Base-by-base conservation (phyloP, 140 eudicot species). In the Cichorium intybus region DNA sequence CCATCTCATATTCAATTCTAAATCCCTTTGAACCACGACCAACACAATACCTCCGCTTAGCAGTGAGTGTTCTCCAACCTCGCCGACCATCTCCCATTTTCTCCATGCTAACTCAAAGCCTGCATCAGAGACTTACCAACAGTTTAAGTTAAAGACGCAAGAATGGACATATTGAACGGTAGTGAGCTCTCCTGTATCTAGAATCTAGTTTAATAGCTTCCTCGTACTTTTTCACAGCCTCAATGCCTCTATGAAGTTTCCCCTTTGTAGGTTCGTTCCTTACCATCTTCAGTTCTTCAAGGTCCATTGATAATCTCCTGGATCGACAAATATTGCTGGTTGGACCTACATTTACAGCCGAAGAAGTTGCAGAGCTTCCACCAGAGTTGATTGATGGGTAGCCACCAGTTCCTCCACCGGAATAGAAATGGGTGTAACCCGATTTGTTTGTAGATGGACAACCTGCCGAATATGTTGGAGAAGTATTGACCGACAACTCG, bases 291-390 rank as follows among this genome's bases (percentile, higher is more conserved):
- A 84, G 28, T 52, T 84, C 90, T 53, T 86, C 94, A 12, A 80
- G 76, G 72, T 82, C 86, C 66, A 34, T 48, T 17, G 69, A 50
- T 9, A 17, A 59, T 47, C 73, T 74, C 33, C 64, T 66, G 1
- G 89, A 82, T 0, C 95, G 97, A 45, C 81, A 81, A 8, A 94
- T 86, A 37, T 94, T 94, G 0, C 99, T 95, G 6, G 95, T 34
- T 6, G 99, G 99, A 20, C 82, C 78, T 27, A 70, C 90, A 66
- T 76, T 85, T 16, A 24, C 66, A 10, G 89, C 28, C 21, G 95
- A 88, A 1, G 97, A 94, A 27, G 72, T 89, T 17, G 80, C 95
- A 27, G 90, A 53, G 5, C 77, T 68, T 0, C 82, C 75, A 15
- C 82, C 82, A 33, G 85, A 59, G 43, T 57, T 52, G 0, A 69